Evolutionary conservation across 2,329 filamentous ascomycete genomes (phyloP), one percentile per base, ranked within the genome.

Genomic region (Aureobasidium pullulans): DNA sequence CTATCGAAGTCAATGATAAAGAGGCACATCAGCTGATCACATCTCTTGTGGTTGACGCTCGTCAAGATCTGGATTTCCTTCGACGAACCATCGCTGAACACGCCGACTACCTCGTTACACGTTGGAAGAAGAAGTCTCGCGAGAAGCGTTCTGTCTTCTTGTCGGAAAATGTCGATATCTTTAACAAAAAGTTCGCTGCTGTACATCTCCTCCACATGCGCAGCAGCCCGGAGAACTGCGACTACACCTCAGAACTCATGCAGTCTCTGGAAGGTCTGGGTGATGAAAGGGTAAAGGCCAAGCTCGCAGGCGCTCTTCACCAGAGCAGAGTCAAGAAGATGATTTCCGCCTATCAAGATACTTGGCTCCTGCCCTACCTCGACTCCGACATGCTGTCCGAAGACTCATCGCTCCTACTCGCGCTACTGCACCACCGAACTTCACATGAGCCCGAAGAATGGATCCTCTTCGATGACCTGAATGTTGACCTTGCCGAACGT

Each of bases 361-460:
- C 54, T 10, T 52, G 57, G 9, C 39, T 64, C 32, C 7, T 63
- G 10, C 61, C 64, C 6, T 64, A 62, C 16, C 59, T 66, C 3
- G 57, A 61, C 50, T 8, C 60, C 0, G 56, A 60, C 4, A 58
- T 50, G 15, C 16, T 66, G 6, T 57, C 60, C 31, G 31, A 64
- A 15, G 59, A 59, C 23, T 16, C 49, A 9, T 36, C 13, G 3
- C 32, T 52, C 10, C 32, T 66, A 1, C 54, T 66, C 1, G 58
- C 57, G 1, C 48, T 66, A 3, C 34, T 66, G 10, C 60, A 62
- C 40, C 29, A 63, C 28, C 62, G 64, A 8, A 62, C 63, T 4
- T 11, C 40, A 1, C 50, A 11, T 4, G 16, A 39, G 7, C 59
- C 63, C 1, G 36, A 49, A 3, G 39, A 62, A 1, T 66, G 65